A percentile compares a stretch with the other conserved stretches of the same genome.
Evolutionary conservation across 2,329 filamentous ascomycete species (phyloP).

Genomic region (Emergomyces africanus): DNA sequence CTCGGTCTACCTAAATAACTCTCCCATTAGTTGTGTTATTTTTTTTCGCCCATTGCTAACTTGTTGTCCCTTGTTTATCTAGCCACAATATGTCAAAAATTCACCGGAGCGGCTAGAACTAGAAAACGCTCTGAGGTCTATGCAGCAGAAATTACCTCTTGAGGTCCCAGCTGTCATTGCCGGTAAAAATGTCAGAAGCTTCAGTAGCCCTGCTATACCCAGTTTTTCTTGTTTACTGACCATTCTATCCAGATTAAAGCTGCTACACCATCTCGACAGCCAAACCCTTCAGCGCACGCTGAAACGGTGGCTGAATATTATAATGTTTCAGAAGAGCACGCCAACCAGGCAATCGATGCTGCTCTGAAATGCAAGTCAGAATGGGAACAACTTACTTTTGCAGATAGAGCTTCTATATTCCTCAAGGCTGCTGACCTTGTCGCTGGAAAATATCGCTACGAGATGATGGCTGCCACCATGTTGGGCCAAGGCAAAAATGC

Average conservation of each 20-base stretch:
- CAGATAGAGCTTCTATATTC: conserved; percentile 84
- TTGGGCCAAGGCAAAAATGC: conserved; percentile 95
- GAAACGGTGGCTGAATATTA: conserved; percentile 71
- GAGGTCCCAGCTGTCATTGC: conserved; percentile 4
- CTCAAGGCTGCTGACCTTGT: conserved; percentile 90
- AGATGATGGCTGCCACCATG: conserved; percentile 92
- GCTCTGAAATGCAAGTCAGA: conserved; percentile 69
- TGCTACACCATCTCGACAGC: conserved; percentile 37
- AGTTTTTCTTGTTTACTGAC: not conserved
- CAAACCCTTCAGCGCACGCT: conserved; percentile 71
- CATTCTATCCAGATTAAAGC: not conserved
- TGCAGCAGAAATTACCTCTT: conserved; percentile 5
- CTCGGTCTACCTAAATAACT: not conserved
- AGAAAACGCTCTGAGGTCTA: conserved; percentile 3
- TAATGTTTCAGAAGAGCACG: conserved; percentile 62
- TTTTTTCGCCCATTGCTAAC: not conserved
- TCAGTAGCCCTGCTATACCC: not conserved
- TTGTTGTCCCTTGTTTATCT: not conserved
- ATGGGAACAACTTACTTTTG: conserved; percentile 79
- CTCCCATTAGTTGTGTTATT: not conserved
- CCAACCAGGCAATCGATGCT: conserved; percentile 66
- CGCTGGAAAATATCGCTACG: conserved; percentile 83
- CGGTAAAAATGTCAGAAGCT: not conserved
- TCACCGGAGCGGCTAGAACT: conserved; percentile 5
- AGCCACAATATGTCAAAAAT: conserved; percentile 7